Percentiles rank a stretch among this genome's conserved stretches.
These are phyloP conservation scores for Didymella exigua DNA, from an alignment of 2,329 filamentous ascomycete species.

Conservation along the genomic window DNA sequence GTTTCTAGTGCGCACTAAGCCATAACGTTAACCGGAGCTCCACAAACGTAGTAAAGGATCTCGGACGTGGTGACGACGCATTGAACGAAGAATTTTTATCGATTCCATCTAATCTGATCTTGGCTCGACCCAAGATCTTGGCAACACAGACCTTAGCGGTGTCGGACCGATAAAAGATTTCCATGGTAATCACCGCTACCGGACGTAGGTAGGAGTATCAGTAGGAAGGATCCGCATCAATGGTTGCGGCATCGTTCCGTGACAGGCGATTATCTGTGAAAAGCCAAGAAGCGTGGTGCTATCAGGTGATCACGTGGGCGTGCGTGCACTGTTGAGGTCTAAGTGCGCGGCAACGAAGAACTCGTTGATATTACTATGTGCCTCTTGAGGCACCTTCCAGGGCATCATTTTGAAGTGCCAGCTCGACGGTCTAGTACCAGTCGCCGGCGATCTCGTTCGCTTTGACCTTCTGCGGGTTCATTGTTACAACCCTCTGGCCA, in stretches of 20 bases:
- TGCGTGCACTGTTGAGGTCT: no score
- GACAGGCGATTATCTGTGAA: no score
- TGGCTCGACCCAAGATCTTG: slow-evolving; percentile 3
- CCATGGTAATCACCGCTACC: neutral
- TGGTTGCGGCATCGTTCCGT: no score
- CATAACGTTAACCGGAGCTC: neutral
- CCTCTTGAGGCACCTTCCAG: neutral
- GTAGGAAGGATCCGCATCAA: neutral
- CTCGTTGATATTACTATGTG: neutral
- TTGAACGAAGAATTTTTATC: slow-evolving; percentile 9
- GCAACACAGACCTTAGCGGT: neutral
- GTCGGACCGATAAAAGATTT: slow-evolving; percentile 14
- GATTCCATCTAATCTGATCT: slow-evolving; percentile 13
- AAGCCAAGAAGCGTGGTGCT: no score
- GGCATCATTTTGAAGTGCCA: neutral
- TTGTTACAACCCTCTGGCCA: slow-evolving; percentile 61
- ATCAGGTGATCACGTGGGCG: no score
- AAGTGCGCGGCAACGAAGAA: neutral
- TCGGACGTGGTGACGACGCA: neutral
- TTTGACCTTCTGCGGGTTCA: slow-evolving; percentile 63
- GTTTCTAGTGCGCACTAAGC: neutral
- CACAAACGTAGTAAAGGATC: neutral
- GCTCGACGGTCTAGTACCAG: slow-evolving; percentile 58
- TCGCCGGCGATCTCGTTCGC: slow-evolving; percentile 61
- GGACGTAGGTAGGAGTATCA: neutral